Evolutionary conservation across 2,329 filamentous ascomycete genomes (phyloP).

Genomic region (Blastomyces parvus): DNA sequence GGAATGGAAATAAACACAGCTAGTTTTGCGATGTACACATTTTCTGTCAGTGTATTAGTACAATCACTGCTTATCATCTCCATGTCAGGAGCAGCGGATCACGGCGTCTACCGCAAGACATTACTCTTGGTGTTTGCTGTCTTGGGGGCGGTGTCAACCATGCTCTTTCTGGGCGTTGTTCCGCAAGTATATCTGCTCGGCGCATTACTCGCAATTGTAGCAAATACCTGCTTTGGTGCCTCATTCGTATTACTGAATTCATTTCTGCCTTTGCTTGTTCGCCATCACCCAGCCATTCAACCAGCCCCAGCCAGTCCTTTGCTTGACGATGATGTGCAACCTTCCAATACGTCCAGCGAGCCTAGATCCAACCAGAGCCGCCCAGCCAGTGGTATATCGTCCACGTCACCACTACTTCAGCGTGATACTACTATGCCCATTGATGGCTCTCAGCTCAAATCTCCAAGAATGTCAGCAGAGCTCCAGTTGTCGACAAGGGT

Average conservation of each 20-base stretch:
- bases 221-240: constrained; percentile 88
- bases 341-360: not conserved
- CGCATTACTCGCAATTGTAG: constrained; percentile 73
- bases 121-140: constrained; percentile 79
- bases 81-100: constrained; percentile 91
- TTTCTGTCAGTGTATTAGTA: constrained; percentile 80
- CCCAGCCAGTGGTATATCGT: not conserved
- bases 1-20: constrained; percentile 70
- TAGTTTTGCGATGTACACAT: constrained; percentile 58
- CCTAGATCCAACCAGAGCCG: not conserved
- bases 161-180: constrained; percentile 74
- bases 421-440: constrained; percentile 23
- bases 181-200: constrained; percentile 70
- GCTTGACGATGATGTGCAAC: constrained; percentile 2
- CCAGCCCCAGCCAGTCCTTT: constrained; percentile 18
- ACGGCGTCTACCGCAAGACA: constrained; percentile 83
- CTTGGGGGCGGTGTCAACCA: constrained; percentile 69
- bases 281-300: constrained; percentile 60
- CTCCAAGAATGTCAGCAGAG: constrained; percentile 45
- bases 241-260: constrained; percentile 95
- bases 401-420: constrained; percentile 3
- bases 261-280: constrained; percentile 81
- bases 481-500: constrained; percentile 80
- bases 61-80: constrained; percentile 89
- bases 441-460: constrained; percentile 1